Evolutionary conservation across 2,329 filamentous ascomycete genomes (phyloP).

Genomic region (Xylaria sp.): DNA sequence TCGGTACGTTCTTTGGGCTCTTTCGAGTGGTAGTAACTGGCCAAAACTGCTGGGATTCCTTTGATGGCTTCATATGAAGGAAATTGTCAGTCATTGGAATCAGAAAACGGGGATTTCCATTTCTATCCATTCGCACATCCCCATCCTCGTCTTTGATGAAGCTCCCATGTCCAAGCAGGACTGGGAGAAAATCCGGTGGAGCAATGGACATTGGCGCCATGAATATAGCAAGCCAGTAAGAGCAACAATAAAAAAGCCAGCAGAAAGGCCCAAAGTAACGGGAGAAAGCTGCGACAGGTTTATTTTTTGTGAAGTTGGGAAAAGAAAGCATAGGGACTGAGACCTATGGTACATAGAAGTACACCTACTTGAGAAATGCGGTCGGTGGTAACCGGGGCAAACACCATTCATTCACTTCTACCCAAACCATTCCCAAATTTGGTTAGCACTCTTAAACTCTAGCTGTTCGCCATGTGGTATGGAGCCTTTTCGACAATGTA

Average conservation of each 20-base stretch:
- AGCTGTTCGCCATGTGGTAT: too few relatives aligned
- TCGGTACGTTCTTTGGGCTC: background rate
- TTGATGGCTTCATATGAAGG: conserved; percentile 13
- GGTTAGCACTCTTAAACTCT: too few relatives aligned
- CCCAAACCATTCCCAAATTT: too few relatives aligned
- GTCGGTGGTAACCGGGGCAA: too few relatives aligned
- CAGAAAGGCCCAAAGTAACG: background rate
- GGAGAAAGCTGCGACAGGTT: too few relatives aligned
- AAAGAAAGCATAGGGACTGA: too few relatives aligned
- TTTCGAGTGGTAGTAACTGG: background rate
- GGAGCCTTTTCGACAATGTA: too few relatives aligned
- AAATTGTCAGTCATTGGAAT: conserved; percentile 10
- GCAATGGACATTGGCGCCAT: background rate
- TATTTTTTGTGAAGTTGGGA: too few relatives aligned
- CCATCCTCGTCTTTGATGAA: conserved; percentile 5
- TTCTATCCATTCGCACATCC: background rate
- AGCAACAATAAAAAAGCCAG: background rate
- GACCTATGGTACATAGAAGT: too few relatives aligned
- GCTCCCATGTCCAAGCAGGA: conserved; percentile 20
- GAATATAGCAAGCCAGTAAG: background rate
- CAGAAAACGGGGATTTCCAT: background rate
- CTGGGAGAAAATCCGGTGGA: conserved; percentile 13
- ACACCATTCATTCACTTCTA: too few relatives aligned
- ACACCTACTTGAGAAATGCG: too few relatives aligned
- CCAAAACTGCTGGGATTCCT: conserved; percentile 18